A percentile compares a stretch with the other conserved stretches of the same genome.
These are phyloP conservation scores for Quercus dentata DNA, from an alignment of 306 rosid species.

Conservation along the genomic window DNA sequence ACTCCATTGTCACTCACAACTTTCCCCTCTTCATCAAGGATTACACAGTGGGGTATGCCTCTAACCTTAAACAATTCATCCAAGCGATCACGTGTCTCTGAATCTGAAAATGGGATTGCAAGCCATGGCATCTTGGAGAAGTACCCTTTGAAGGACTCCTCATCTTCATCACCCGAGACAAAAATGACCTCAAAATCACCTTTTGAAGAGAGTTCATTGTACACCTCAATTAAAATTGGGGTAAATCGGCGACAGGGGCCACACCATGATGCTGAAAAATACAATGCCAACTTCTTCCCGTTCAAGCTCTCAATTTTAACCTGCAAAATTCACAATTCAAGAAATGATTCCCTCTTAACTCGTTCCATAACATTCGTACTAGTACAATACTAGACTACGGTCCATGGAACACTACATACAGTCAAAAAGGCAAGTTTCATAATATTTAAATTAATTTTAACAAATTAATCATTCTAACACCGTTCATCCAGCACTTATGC, in stretches of 20 bases:
- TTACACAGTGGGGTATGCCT: conserved; percentile 60
- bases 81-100: conserved; percentile 34
- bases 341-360: conserved; percentile 8
- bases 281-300: conserved; percentile 61
- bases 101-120: conserved; percentile 65
- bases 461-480: not conserved
- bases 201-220: conserved; percentile 39
- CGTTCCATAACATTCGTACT: not conserved
- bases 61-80: conserved; percentile 47
- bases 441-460: not conserved
- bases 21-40: conserved; percentile 53
- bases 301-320: conserved; percentile 58
- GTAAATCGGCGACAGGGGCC: conserved; percentile 58
- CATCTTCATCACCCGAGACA: conserved; percentile 51
- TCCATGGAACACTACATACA: not conserved
- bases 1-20: conserved; percentile 41
- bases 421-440: not conserved
- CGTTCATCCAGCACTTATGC: not conserved
- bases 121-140: conserved; percentile 87
- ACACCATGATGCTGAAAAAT: conserved; percentile 80
- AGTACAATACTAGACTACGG: not conserved
- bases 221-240: conserved; percentile 50
- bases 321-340: conserved; percentile 33
- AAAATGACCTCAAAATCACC: conserved; percentile 65
- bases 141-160: conserved; percentile 49